Percentiles rank a stretch among this genome's conserved stretches.
phyloP scores from a whole-genome alignment of 306 rosid genomes.

The Pyrus pyrifolia region DNA sequence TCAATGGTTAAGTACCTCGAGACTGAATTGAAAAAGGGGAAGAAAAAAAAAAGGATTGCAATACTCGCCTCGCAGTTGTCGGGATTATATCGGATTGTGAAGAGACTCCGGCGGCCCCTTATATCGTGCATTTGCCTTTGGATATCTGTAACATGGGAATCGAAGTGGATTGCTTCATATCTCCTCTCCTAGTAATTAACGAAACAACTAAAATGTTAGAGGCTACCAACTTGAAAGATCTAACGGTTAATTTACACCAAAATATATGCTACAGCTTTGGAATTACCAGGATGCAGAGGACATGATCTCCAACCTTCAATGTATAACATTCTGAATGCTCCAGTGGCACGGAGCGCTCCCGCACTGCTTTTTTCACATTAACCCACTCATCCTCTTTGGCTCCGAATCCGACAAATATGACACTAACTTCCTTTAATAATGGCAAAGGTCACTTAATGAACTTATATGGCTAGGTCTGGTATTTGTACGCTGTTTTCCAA shows the following conservation, averaged over 20 bases:
- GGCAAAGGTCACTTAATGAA: constrained; percentile 32
- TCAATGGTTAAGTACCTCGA: background rate
- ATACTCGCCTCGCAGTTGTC: constrained; percentile 64
- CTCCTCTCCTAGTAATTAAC: constrained; percentile 58
- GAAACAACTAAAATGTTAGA: constrained; percentile 14
- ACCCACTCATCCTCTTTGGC: constrained; percentile 96
- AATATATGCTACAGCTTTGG: background rate
- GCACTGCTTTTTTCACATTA: constrained; percentile 50
- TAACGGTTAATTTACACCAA: background rate
- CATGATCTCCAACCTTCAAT: constrained; percentile 65
- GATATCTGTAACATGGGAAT: constrained; percentile 69
- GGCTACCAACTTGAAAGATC: background rate
- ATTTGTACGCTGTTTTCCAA: background rate
- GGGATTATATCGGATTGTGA: constrained; percentile 66
- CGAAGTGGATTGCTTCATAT: constrained; percentile 79
- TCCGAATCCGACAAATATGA: constrained; percentile 90
- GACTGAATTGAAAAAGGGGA: background rate
- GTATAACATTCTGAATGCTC: constrained; percentile 64
- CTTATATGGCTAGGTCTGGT: background rate
- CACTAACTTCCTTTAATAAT: constrained; percentile 87
- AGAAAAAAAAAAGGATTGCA: background rate
- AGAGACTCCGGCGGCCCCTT: constrained; percentile 91
- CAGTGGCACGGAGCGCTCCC: constrained; percentile 80
- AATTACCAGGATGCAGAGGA: constrained; percentile 86
- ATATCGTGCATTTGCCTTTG: constrained; percentile 86